Evolutionary conservation across 768 basidiomycete species (phyloP), one percentile per base, ranked within the genome.

Genomic region (Lyophyllum decastes): DNA sequence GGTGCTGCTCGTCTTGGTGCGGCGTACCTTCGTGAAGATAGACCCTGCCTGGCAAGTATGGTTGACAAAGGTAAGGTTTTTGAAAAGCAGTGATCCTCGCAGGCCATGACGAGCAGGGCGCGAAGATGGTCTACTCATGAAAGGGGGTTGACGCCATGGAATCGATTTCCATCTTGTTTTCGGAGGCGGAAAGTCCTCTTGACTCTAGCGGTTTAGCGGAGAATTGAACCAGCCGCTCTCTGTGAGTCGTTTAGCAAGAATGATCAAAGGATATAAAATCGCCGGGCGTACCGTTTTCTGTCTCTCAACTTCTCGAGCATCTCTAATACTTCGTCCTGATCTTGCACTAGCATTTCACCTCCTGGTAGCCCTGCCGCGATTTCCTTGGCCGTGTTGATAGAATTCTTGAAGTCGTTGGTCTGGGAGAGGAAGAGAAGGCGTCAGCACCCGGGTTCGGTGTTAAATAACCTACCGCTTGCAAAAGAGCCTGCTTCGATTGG

Each of bases 121-220:
- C 49, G 22, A n/a, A 41, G 11, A 26, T 4, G 26, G 19, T 22
- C 58, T 65, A 67, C 51, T 72, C 76, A 19, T 76, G 71, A 54
- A 78, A 75, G 11, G 89, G 89, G 3, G 89, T 90, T 3, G 89
- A 90, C 25, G 89, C 89, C 56, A 84, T 86, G 14, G 89, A 91
- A 66, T 91, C 89, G 38, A 90, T 70, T 62, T 90, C 89, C 82
- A 89, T 88, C 59, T 76, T 79, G 4, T 64, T 45, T 22, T 77
- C 72, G 12, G 59, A 61, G 2, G 60, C 58, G 14, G 62, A 64
- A 24, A 64, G 34, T 4, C 69, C 61, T 8, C 73, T 69, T 27
- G 78, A 72, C 14, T 65, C 66, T 21, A 80, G 64, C 19, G 76
- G 74, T 53, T 72, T 74, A 14, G 75, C 69, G 4, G 84, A 70